A percentile compares a stretch with the other conserved stretches of the same genome.
Conservation (phyloP, 208 protist species). For the Crithidia mellificae region DNA sequence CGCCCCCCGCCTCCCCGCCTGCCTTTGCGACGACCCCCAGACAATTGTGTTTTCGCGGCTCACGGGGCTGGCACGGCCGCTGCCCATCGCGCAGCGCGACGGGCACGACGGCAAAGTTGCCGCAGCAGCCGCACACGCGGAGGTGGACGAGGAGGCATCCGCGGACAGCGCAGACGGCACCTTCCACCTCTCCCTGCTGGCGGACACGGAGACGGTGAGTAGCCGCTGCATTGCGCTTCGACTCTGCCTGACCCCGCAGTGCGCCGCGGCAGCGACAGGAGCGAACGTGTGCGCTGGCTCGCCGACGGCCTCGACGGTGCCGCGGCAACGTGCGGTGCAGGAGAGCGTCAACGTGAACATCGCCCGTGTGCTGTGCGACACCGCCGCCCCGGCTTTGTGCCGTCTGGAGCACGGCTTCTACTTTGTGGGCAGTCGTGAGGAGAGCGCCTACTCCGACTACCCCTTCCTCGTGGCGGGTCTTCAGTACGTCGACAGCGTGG, state of each 20-base stretch:
- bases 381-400: constrained; percentile 14
- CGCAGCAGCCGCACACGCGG: not conserved
- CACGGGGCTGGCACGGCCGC: constrained; percentile 26
- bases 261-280: not conserved
- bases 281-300: not conserved
- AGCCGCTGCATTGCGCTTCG: constrained; percentile 27
- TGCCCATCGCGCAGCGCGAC: constrained; percentile 8
- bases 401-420: constrained; percentile 51
- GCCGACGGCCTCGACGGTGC: not conserved
- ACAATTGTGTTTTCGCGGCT: constrained; percentile 36
- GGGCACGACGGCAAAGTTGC: not conserved
- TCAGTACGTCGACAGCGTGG: constrained; percentile 30
- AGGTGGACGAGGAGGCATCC: not conserved
- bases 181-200: constrained; percentile 28
- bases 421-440: constrained; percentile 39
- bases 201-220: constrained; percentile 38
- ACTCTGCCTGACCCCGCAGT: constrained; percentile 23
- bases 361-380: constrained; percentile 26
- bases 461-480: constrained; percentile 42
- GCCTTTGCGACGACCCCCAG: constrained; percentile 25
- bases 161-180: not conserved
- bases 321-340: constrained; percentile 6
- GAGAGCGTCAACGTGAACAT: constrained; percentile 31
- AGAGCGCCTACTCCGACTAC: constrained; percentile 36
- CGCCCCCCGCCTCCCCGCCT: constrained; percentile 15